Conservation (phyloP, 306 rosid species). For the Crataegus laevigata region DNA sequence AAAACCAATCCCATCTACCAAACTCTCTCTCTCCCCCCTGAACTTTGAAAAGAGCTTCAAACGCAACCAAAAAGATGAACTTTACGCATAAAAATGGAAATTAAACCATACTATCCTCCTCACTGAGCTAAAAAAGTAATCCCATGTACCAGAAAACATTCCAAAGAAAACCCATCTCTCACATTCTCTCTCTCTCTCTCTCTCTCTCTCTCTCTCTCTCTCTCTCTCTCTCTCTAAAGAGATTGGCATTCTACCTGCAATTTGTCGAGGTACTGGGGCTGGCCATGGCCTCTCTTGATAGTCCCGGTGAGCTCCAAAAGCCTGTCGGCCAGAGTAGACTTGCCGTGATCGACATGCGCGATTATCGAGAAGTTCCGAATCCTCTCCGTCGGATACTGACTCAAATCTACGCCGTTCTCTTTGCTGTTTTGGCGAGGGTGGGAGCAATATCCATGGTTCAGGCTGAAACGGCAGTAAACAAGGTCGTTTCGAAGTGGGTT, state of each 20-base stretch:
- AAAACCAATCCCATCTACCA: no score
- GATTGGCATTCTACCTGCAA: slow-evolving; percentile 46
- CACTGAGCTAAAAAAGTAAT: background rate
- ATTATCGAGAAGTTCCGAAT: slow-evolving; percentile 78
- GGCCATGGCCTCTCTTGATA: slow-evolving; percentile 86
- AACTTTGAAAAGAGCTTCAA: background rate
- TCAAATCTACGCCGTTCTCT: slow-evolving; percentile 54
- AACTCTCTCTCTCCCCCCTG: no score
- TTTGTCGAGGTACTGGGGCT: slow-evolving; percentile 83
- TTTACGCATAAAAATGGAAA: background rate
- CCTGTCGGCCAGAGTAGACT: slow-evolving; percentile 79
- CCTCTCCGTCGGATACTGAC: slow-evolving; percentile 56
- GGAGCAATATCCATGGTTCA: slow-evolving; percentile 44
- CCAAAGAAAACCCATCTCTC: slow-evolving; percentile 1
- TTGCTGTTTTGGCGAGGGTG: slow-evolving; percentile 42
- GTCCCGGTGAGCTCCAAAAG: slow-evolving; percentile 93
- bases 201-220: background rate
- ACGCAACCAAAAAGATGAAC: background rate
- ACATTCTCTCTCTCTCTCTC: background rate
- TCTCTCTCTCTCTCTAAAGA: background rate
- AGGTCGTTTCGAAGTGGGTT: slow-evolving; percentile 12
- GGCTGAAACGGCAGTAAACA: slow-evolving; percentile 17
- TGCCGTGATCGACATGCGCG: slow-evolving; percentile 78
- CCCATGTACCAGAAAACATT: background rate
- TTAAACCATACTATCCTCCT: background rate